Conservation (phyloP, 345 rosid species). For the Pistacia atlantica region DNA sequence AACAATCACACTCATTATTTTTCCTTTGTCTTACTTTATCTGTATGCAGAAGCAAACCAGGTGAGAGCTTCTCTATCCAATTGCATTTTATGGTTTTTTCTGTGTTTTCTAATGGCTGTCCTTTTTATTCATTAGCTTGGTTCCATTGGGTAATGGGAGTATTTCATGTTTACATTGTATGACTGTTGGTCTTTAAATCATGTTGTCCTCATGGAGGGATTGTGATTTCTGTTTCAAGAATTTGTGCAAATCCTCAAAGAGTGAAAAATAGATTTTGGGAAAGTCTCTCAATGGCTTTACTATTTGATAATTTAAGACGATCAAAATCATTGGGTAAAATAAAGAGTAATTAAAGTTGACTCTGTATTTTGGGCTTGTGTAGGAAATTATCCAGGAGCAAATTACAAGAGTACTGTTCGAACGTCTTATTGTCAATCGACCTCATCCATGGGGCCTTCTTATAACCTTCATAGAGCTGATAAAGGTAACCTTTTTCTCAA, state of each 20-base stretch:
- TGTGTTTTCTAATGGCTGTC: not conserved
- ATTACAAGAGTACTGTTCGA: slow-evolving; percentile 93
- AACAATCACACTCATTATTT: slow-evolving; percentile 98
- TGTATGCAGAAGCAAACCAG: slow-evolving; percentile 86
- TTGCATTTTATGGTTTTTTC: not conserved
- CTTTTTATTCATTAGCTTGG: not conserved
- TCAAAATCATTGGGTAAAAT: no score
- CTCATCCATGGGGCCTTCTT: slow-evolving; percentile 99
- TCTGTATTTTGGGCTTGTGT: slow-evolving; percentile 14
- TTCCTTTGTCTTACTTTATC: slow-evolving; percentile 84
- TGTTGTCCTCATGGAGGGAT: no score
- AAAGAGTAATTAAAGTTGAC: no score
- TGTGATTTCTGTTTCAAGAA: no score
- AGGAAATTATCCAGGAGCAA: slow-evolving; percentile 99
- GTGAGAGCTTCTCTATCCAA: slow-evolving; percentile 33
- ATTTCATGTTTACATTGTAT: no score
- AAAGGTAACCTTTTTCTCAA: slow-evolving; percentile 47
- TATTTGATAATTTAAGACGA: no score
- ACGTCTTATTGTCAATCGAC: slow-evolving; percentile 89
- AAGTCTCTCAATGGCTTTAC: no score
- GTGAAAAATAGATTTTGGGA: no score
- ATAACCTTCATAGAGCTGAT: slow-evolving; percentile 98
- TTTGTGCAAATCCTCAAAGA: no score
- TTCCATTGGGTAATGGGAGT: not conserved
- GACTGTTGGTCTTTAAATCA: no score